Base-by-base conservation (phyloP, 1,139 yeast species). In the Meyerozyma sp. region DNA sequence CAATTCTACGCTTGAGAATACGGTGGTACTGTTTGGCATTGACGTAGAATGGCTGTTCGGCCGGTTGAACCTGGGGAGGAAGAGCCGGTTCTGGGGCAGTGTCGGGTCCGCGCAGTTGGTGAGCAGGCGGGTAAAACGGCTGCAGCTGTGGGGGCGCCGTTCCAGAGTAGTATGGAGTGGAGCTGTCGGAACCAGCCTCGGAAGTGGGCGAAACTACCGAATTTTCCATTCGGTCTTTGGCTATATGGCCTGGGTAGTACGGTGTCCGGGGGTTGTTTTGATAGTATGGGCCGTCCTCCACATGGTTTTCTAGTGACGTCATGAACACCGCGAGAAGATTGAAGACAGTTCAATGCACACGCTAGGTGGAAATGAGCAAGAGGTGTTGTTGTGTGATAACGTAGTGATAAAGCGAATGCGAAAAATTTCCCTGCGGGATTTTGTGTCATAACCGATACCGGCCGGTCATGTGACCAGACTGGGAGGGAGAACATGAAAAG, bases 21-120 rank as follows among this genome's bases (percentile, higher is more conserved):
- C 99, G 81, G 58, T 93, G 97, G 56, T 93, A 94, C 59, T 94
- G 99, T 62, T 93, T 94, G 9, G 98, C 98, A 62, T 94, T 94
- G 41, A 94, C 98, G 59, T 91, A 93, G 59, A 91, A 90, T 2
- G 98, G 98, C 62, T 91, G 96, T 58, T 91, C 97, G 1, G 55
- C 51, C 5, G 63, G 62, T 29, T 39, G 60, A 16, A 46, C 53
- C n/a, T 35, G 36, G 9, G 25, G 37, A 4, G 34, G 34, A 5
- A 16, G 10, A 20, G 36, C 25, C n/a, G 43, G 13, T 41, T 43
- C 10, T 36, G 40, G 18, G 36, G 44, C 11, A 32, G 42, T 13
- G 40, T 40, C 27, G 39, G 44, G 20, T 30, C 38, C 27, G 32
- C 34, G 11, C 32, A 27, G 23, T 23, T 40, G 26, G 20, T 40